phyloP scores from a whole-genome alignment of 2,329 filamentous ascomycete genomes.

The Colletotrichum tropicicola region DNA sequence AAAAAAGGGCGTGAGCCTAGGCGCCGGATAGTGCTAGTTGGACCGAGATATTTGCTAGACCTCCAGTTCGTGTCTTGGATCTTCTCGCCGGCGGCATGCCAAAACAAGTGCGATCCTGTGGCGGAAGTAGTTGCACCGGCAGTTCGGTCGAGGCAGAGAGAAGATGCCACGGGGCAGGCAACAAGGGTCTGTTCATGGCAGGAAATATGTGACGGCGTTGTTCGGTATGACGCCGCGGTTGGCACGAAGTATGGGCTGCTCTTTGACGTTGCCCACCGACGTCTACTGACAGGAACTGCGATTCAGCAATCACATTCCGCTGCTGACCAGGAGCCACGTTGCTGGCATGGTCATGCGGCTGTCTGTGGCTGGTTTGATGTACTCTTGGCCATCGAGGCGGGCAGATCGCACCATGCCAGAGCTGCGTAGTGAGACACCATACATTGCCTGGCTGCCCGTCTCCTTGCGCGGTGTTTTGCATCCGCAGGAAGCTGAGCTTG shows the following conservation, averaged over 20 bases:
- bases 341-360: slow-evolving; percentile 1
- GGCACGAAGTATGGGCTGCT: neutral
- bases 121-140: neutral
- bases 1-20: neutral
- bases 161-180: neutral
- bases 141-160: neutral
- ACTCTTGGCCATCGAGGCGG: neutral
- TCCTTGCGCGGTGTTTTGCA: neutral
- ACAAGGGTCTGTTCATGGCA: neutral
- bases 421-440: slow-evolving; percentile 5
- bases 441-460: neutral
- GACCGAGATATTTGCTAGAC: neutral
- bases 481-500: neutral
- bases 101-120: slow-evolving; percentile 11
- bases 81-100: slow-evolving; percentile 11
- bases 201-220: neutral
- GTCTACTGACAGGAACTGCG: neutral
- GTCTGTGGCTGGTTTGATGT: neutral
- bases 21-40: neutral
- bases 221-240: neutral
- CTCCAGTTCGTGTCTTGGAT: slow-evolving; percentile 22
- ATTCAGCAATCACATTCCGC: slow-evolving; percentile 2
- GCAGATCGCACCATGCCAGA: neutral
- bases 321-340: slow-evolving; percentile 4
- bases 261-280: neutral